A percentile compares a stretch with the other conserved stretches of the same genome.
phyloP scores from a whole-genome alignment of 2,329 filamentous ascomycete species.

The Sporothrix globosa region DNA sequence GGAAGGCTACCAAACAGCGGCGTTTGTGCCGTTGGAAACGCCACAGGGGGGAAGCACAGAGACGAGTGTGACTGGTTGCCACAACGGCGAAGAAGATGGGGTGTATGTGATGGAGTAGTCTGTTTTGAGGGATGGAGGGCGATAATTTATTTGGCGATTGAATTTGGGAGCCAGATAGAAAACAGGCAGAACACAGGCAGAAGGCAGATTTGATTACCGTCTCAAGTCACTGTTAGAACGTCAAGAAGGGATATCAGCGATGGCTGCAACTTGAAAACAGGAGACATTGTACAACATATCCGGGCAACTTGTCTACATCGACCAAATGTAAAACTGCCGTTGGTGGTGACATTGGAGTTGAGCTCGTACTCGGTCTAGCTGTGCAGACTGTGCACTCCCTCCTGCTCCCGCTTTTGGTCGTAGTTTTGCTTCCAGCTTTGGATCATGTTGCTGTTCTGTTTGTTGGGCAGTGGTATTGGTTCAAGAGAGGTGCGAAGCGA shows the following conservation, averaged over 20 bases:
- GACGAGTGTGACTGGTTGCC: neutral
- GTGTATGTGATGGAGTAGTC: constrained; percentile 1
- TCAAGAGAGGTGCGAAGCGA: too few relatives aligned
- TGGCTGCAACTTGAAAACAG: too few relatives aligned
- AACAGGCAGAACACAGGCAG: neutral
- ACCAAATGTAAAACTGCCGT: neutral
- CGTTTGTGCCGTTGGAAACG: neutral
- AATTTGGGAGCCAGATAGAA: neutral
- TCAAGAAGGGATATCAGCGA: too few relatives aligned
- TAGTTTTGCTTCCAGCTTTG: neutral
- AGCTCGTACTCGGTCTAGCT: neutral
- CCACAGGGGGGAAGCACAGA: neutral
- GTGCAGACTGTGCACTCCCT: neutral
- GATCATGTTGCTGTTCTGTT: constrained; percentile 65
- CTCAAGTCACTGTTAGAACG: too few relatives aligned
- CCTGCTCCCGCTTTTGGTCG: neutral
- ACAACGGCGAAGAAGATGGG: neutral
- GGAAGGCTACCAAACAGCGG: neutral
- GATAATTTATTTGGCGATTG: neutral
- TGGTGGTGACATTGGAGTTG: neutral
- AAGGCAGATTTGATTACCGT: too few relatives aligned
- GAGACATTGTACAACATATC: neutral
- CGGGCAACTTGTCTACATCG: neutral
- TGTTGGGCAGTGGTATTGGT: too few relatives aligned
- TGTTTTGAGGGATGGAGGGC: too few relatives aligned